These are phyloP conservation scores for Euclidium syriacum DNA, from an alignment of 345 rosid species.

Conservation along the genomic window DNA sequence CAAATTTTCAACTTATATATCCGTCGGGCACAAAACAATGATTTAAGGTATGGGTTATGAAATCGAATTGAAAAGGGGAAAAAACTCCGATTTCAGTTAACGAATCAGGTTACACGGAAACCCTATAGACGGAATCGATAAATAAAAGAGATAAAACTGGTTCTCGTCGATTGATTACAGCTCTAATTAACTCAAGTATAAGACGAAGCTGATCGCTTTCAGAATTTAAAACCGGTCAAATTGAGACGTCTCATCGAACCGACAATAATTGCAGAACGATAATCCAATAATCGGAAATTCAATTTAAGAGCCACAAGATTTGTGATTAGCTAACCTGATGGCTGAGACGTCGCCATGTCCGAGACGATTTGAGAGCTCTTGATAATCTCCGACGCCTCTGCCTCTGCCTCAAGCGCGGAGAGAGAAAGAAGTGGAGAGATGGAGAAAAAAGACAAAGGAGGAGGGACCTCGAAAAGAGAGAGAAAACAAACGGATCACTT, in stretches of 20 bases:
- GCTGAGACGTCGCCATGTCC: constrained; percentile 45
- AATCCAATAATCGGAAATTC: not conserved
- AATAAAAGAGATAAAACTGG: not conserved
- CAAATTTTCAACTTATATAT: not conserved
- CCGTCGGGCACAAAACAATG: not conserved
- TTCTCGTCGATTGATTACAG: not conserved
- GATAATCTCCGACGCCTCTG: constrained; percentile 29
- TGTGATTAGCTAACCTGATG: constrained; percentile 33
- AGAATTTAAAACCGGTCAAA: not conserved
- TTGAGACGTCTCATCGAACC: not conserved
- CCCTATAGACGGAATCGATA: not conserved
- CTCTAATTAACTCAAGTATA: not conserved
- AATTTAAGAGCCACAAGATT: not conserved
- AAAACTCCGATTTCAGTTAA: not conserved
- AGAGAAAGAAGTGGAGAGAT: constrained; percentile 1
- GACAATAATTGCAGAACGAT: not conserved
- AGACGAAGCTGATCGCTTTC: not conserved
- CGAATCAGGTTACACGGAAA: not conserved
- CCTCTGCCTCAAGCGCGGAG: constrained; percentile 22
- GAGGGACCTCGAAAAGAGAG: constrained; percentile 31
- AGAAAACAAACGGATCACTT: constrained; percentile 26
- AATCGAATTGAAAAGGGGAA: not conserved
- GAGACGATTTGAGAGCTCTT: constrained; percentile 18
- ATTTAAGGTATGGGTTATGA: not conserved
- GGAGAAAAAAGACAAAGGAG: constrained; percentile 13